Evolutionary conservation across 2,329 filamentous ascomycete genomes (phyloP).

Genomic region (Claviceps arundinis): DNA sequence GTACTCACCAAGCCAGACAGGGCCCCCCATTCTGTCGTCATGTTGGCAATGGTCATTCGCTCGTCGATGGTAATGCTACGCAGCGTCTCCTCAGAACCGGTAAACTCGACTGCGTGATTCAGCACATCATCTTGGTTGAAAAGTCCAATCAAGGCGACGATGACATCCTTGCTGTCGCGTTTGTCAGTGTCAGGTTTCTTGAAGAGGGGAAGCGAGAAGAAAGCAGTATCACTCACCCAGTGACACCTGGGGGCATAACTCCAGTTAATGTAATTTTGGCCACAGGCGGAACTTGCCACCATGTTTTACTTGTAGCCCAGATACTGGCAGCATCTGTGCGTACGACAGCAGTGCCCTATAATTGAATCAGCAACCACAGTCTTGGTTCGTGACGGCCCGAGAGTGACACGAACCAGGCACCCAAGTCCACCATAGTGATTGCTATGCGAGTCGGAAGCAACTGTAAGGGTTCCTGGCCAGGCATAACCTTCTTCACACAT

Average conservation of each 20-base stretch:
- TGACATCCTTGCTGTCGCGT: conserved; percentile 62
- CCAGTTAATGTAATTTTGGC: conserved; percentile 70
- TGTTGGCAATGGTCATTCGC: conserved; percentile 62
- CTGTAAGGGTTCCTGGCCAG: conserved; percentile 75
- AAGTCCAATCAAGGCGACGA: conserved; percentile 73
- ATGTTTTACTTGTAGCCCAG: conserved; percentile 71
- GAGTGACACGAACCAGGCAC: conserved; percentile 36
- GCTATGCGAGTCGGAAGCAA: conserved; percentile 65
- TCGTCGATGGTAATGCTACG: conserved; percentile 57
- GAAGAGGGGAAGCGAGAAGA: not conserved
- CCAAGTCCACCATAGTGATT: conserved; percentile 78
- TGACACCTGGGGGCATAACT: conserved; percentile 58
- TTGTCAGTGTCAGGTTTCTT: not conserved
- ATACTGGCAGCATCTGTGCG: conserved; percentile 78
- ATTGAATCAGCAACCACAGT: not conserved
- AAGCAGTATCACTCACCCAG: not conserved
- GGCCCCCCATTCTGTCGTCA: conserved; percentile 74
- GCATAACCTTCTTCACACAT: conserved; percentile 47
- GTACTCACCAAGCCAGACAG: conserved; percentile 25
- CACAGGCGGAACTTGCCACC: conserved; percentile 81
- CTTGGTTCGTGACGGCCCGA: conserved; percentile 16
- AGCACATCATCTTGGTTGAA: conserved; percentile 84
- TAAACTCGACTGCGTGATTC: conserved; percentile 85
- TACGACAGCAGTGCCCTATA: conserved; percentile 53
- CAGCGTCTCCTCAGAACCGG: conserved; percentile 67